Evolutionary conservation across 768 basidiomycete species (phyloP).

Genomic region (Auricularia sp.): DNA sequence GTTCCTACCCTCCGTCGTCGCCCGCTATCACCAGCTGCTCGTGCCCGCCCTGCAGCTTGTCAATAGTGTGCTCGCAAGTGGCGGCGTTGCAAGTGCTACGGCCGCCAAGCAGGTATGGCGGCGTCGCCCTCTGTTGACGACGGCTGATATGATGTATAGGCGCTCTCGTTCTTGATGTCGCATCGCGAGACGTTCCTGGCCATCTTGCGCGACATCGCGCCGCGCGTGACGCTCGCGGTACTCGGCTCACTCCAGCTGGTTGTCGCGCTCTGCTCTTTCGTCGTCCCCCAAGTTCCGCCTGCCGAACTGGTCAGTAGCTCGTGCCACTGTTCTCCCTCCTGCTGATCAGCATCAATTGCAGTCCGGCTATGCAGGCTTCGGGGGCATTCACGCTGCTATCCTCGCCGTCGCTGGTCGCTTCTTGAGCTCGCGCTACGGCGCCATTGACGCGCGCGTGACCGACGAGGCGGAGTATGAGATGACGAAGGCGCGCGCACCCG

Average conservation of each 20-base stretch:
- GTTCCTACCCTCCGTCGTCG: slow-evolving; percentile 80
- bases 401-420: slow-evolving; percentile 64
- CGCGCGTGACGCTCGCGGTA: slow-evolving; percentile 49
- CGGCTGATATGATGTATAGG: slow-evolving; percentile 30
- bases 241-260: slow-evolving; percentile 77
- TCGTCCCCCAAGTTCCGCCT: slow-evolving; percentile 63
- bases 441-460: slow-evolving; percentile 48
- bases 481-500: slow-evolving; percentile 43
- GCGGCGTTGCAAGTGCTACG: slow-evolving; percentile 58
- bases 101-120: slow-evolving; percentile 56
- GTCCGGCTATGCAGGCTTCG: slow-evolving; percentile 50
- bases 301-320: slow-evolving; percentile 33
- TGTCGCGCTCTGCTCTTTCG: slow-evolving; percentile 56
- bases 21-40: slow-evolving; percentile 85
- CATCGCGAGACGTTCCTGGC: slow-evolving; percentile 81
- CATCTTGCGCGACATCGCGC: slow-evolving; percentile 65
- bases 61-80: slow-evolving; percentile 64
- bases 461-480: slow-evolving; percentile 57
- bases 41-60: slow-evolving; percentile 80
- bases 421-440: slow-evolving; percentile 51
- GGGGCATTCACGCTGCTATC: slow-evolving; percentile 73
- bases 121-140: neutral
- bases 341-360: too few species aligned
- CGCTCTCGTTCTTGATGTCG: slow-evolving; percentile 66
- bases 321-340: too few species aligned